Conservation (phyloP, 179 eudicot genomes). For the Beta macrorhiza region DNA sequence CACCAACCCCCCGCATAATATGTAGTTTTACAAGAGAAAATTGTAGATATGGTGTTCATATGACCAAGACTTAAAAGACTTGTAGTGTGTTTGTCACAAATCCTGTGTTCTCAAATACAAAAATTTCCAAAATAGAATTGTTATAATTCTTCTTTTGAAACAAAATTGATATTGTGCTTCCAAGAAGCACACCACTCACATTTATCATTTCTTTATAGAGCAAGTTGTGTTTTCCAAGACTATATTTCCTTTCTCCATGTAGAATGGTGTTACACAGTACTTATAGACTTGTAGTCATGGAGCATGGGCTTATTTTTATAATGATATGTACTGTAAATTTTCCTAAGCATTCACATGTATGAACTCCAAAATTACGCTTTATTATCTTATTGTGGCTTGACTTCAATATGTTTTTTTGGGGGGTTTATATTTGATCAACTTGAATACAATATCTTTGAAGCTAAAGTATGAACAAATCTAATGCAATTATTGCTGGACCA, state of each 20-base stretch:
- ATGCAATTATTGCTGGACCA: background rate
- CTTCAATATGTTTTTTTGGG: background rate
- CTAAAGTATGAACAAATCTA: background rate
- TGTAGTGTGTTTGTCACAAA: background rate
- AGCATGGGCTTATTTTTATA: background rate
- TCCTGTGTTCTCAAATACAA: background rate
- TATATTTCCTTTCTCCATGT: background rate
- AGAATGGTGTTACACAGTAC: background rate
- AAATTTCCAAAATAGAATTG: background rate
- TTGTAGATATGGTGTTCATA: background rate
- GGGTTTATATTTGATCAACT: too few relatives aligned
- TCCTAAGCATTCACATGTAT: constrained; percentile 1
- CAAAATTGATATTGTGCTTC: too few relatives aligned
- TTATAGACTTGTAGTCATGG: background rate
- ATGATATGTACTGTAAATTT: background rate
- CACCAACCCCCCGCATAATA: constrained; percentile 9
- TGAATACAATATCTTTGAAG: background rate
- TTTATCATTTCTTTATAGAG: background rate
- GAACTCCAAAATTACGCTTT: background rate
- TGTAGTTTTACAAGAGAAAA: background rate
- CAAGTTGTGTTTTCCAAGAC: background rate
- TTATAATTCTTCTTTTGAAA: too few relatives aligned
- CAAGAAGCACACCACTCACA: background rate
- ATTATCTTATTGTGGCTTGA: constrained; percentile 3
- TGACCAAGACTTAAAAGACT: background rate